A percentile compares a stretch with the other conserved stretches of the same genome.
Evolutionary conservation across 305 asterid species (phyloP).

Genomic region (Fraxinus latifolia): DNA sequence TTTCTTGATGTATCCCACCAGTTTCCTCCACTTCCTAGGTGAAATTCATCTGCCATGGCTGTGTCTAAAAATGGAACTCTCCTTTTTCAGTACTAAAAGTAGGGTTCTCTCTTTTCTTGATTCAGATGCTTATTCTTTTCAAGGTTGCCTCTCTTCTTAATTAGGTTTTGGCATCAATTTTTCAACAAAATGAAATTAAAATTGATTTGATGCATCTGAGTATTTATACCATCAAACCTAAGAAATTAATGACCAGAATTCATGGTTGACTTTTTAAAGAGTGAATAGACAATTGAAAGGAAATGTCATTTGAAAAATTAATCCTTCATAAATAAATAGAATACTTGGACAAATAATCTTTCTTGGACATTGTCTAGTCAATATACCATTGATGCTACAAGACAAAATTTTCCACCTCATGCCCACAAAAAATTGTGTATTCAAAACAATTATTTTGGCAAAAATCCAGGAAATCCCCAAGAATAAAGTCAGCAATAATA

Average conservation of each 20-base stretch:
- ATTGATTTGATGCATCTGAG: constrained; percentile 43
- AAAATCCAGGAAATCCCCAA: not conserved
- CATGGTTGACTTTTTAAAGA: constrained; percentile 66
- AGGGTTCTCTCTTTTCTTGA: not conserved
- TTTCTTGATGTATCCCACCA: constrained; percentile 82
- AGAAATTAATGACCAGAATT: constrained; percentile 41
- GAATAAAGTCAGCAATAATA: not conserved
- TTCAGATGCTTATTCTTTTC: constrained; percentile 27
- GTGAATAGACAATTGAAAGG: constrained; percentile 62
- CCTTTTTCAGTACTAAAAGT: not conserved
- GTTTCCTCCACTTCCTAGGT: constrained; percentile 65
- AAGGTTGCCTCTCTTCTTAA: constrained; percentile 18
- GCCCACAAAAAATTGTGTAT: constrained; percentile 10
- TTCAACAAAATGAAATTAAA: constrained; percentile 44
- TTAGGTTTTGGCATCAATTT: not conserved
- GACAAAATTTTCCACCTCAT: constrained; percentile 60
- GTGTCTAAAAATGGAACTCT: not conserved
- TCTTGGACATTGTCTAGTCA: constrained; percentile 40
- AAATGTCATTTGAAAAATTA: constrained; percentile 38
- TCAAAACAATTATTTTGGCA: not conserved
- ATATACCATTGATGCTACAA: constrained; percentile 43
- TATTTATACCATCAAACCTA: constrained; percentile 53
- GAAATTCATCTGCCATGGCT: constrained; percentile 83
- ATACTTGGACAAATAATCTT: constrained; percentile 30
- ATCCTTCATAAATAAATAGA: constrained; percentile 26